Percentiles rank a stretch among this genome's conserved stretches.
Conservation (phyloP, 2,329 filamentous ascomycete species). For the Dactylonectria macrodidyma region DNA sequence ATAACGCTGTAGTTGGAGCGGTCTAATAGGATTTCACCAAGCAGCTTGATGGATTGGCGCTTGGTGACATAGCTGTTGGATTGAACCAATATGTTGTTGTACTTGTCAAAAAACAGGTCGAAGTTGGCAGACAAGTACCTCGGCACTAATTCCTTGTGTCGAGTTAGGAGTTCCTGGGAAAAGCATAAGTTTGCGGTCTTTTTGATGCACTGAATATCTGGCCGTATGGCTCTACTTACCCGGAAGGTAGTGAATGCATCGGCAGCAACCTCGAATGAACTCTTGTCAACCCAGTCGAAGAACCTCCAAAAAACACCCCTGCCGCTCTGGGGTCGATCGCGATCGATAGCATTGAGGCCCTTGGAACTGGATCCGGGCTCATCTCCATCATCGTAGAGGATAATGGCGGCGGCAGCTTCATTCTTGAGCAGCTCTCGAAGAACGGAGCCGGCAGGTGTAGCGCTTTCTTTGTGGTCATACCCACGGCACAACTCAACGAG, state of each 20-base stretch:
- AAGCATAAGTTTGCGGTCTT: constrained; percentile 24
- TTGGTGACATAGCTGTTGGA: constrained; percentile 98
- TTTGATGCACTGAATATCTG: background rate
- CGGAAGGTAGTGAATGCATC: constrained; percentile 98
- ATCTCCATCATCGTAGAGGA: constrained; percentile 91
- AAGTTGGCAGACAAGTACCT: constrained; percentile 92
- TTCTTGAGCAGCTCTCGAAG: constrained; percentile 90
- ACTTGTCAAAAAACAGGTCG: constrained; percentile 91
- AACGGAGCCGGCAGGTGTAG: constrained; percentile 91
- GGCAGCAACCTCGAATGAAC: constrained; percentile 95
- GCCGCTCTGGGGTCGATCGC: constrained; percentile 81
- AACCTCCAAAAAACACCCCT: constrained; percentile 96
- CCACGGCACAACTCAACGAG: constrained; percentile 90
- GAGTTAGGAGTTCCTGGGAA: constrained; percentile 87
- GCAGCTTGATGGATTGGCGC: constrained; percentile 95
- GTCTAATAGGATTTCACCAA: constrained; percentile 95
- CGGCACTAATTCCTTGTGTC: constrained; percentile 92
- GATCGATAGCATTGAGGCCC: constrained; percentile 83
- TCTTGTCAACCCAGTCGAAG: constrained; percentile 97
- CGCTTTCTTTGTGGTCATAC: constrained; percentile 91
- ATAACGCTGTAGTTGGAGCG: constrained; percentile 98
- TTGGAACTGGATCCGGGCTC: constrained; percentile 80
- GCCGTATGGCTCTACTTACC: constrained; percentile 64
- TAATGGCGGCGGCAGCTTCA: constrained; percentile 90
- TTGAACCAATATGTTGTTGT: constrained; percentile 89